Conservation (phyloP, 2,329 filamentous ascomycete species). For the Clarireedia paspali region DNA sequence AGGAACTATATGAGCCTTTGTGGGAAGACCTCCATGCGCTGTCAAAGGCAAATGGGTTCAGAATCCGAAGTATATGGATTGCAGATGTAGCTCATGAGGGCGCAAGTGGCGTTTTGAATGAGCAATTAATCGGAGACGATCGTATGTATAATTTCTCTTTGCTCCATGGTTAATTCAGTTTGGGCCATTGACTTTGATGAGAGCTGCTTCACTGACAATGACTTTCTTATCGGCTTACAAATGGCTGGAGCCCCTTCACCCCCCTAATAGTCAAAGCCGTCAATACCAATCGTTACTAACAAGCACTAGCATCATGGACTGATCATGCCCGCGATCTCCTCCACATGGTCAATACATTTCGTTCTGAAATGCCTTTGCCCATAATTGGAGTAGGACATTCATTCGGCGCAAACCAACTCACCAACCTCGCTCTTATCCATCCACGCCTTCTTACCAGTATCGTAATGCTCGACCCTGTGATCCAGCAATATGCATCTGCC, state of each 20-base stretch:
- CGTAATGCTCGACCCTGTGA: slow-evolving; percentile 78
- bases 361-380: slow-evolving; percentile 67
- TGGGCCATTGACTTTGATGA: too few species aligned
- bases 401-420: slow-evolving; percentile 71
- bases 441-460: slow-evolving; percentile 71
- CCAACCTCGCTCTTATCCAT: slow-evolving; percentile 66
- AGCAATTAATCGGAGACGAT: slow-evolving; percentile 69
- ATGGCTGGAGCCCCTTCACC: neutral
- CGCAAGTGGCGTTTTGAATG: slow-evolving; percentile 68
- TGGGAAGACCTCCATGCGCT: slow-evolving; percentile 71
- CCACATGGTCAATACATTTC: slow-evolving; percentile 76
- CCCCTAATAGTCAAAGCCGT: too few species aligned
- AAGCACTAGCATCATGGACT: slow-evolving; percentile 58
- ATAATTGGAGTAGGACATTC: slow-evolving; percentile 81
- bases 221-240: neutral
- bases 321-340: slow-evolving; percentile 79
- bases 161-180: too few species aligned
- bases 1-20: slow-evolving; percentile 86
- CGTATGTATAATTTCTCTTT: slow-evolving; percentile 42
- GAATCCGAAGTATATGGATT: slow-evolving; percentile 78
- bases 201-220: too few species aligned
- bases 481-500: slow-evolving; percentile 43
- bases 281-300: slow-evolving; percentile 28
- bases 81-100: slow-evolving; percentile 76
- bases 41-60: slow-evolving; percentile 50